Evolutionary conservation across 345 rosid genomes (phyloP), one percentile per base, ranked within the genome.

Genomic region (Camelina laxa): DNA sequence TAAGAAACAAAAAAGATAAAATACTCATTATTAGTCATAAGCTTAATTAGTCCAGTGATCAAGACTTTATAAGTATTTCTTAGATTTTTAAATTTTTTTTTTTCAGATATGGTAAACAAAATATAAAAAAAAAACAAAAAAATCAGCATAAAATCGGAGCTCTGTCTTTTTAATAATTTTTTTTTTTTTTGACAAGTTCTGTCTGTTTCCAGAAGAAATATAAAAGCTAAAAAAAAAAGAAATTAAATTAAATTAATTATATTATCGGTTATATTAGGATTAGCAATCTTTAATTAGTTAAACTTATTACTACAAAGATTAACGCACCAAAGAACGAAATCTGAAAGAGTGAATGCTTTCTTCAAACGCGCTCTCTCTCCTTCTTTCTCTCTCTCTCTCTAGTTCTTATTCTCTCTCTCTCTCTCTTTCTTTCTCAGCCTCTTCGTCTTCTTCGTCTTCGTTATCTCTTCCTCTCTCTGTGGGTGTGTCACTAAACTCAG

Each of bases 341-440:
- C 77, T 67, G 17, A 60, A 49, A 60, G 65, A 72, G 77, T 78
- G 78, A 67, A 78, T 60, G 81, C 81, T 78, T 78, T 78, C 77
- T 78, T 78, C 81, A 63, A 72, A 78, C 65, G 80, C 84, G 58
- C 82, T 83, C 73, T 63, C 64, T 67, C 60, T 68, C 42, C 53
- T 27, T 57, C 27, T 21, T 11, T 47, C 39, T 47, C 7, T 47
- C 7, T 17, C 8, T 19, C 38, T 41, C 41, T 49, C 38, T 13
- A 53, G 57, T 64, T 65, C 77, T 30, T 55, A 57, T 49, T 75
- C 73, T 69, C 79, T 80, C 50, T 59, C 51, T 39, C 35, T 31
- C 7, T 6, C 35, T 33, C 9, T 33, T 3, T 24, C 27, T 24
- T 24, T 24, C 30, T 60, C 42, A 7, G 4, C 73, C 14, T 67